Evolutionary conservation across 208 protist species (phyloP), one percentile per base, ranked within the genome.

Genomic region (Leishmania mexicana): DNA sequence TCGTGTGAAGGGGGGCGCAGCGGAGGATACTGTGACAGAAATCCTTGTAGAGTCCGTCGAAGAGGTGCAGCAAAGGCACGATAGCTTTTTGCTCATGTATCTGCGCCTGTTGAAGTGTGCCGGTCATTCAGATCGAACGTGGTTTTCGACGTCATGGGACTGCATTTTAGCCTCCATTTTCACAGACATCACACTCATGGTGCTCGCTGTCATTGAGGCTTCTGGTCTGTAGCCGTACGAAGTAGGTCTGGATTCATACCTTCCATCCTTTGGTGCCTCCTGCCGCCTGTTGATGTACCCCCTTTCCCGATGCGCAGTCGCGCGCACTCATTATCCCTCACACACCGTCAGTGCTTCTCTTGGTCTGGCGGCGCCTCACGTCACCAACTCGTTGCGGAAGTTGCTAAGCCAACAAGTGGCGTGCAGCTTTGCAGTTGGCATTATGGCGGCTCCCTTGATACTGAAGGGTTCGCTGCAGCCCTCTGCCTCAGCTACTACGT

Each of bases 211-310:
- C 21, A 87, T 94, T 28, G 84, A 94, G 62, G 77, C 70, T 31
- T 94, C 88, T 76, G 90, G 86, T 15, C 80, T 94, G 28, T 74
- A 87, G 75, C 85, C 85, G 21, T 87, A 90, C 76, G 60, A 91
- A 49, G 54, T 88, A 38, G 89, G 88, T 2, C 74, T 94, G 35
- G 65, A 86, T 24, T 87, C 86, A 21, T 93, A 87, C 75, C 78
- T 94, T 21, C 90, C 92, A 0, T 93, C 90, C 28, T 93, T 96
- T 65, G 90, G 90, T 28, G 87, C 89, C 4, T 94, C 92, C 8
- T 96, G 88, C 78, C 82, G 86, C 13, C 62, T 94, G 73, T 86
- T 89, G 19, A 88, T 91, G 71, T 93, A 80, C 75, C 85, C 94
- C 57, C 80, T 81, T 89, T 13, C 89, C 90, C 3, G 89, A 89